A percentile compares a stretch with the other conserved stretches of the same genome.
These are phyloP conservation scores for Phialophora expanda DNA, from an alignment of 2,329 filamentous ascomycete species.

Conservation along the genomic window DNA sequence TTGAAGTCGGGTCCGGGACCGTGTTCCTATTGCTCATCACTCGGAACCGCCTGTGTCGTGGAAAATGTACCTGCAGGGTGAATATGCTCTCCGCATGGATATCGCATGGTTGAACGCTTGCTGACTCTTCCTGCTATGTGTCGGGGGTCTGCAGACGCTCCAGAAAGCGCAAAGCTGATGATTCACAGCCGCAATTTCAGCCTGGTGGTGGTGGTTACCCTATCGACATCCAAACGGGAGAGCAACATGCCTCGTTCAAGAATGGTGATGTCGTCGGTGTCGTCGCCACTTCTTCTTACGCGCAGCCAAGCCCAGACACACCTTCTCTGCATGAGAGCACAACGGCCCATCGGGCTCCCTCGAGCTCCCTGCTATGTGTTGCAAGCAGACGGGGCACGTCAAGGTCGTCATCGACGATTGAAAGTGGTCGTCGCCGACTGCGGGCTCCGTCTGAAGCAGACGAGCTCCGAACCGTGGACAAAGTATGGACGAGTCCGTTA, in stretches of 20 bases:
- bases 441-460: neutral
- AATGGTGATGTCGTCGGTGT: neutral
- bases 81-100: neutral
- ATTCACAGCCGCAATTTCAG: neutral
- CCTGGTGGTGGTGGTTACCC: neutral
- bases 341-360: neutral
- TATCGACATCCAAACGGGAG: neutral
- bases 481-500: neutral
- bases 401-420: neutral
- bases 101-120: neutral
- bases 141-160: neutral
- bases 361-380: neutral
- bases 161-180: neutral
- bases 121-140: neutral
- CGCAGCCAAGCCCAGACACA: neutral
- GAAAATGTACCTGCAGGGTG: neutral
- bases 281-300: neutral
- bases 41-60: neutral
- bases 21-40: neutral
- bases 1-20: neutral
- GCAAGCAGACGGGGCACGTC: neutral
- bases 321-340: neutral
- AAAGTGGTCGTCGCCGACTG: neutral
- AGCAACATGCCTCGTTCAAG: neutral
- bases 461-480: neutral